These are phyloP conservation scores for Lagerstroemia speciosa DNA, from an alignment of 345 rosid genomes.

Conservation along the genomic window DNA sequence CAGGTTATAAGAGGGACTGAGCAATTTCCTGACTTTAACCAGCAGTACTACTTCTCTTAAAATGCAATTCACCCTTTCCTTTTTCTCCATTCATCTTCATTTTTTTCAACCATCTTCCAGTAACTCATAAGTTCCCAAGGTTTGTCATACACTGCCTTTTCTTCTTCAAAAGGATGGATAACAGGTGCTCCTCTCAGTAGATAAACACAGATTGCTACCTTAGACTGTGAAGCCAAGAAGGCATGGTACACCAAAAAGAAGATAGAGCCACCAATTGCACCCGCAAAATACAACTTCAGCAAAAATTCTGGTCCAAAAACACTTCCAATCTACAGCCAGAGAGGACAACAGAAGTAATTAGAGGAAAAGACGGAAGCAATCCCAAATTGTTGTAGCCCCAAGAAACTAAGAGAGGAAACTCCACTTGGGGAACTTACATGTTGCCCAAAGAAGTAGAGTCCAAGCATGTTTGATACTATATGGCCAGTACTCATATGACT, in stretches of 20 bases:
- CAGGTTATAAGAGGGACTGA: too few relatives aligned
- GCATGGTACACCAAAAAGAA: conserved; percentile 66
- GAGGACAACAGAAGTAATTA: not conserved
- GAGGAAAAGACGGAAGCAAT: not conserved
- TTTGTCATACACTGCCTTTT: not conserved
- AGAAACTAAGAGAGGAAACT: conserved; percentile 12
- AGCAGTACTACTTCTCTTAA: not conserved
- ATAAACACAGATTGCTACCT: conserved; percentile 34
- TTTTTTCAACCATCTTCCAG: not conserved
- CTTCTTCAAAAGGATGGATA: not conserved
- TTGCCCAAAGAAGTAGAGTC: conserved; percentile 83
- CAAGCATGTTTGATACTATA: conserved; percentile 73
- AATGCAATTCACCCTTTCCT: not conserved
- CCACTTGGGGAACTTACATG: conserved; percentile 37
- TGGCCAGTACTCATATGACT: conserved; percentile 67
- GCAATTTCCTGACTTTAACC: too few relatives aligned
- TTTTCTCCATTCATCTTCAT: not conserved
- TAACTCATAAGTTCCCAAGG: not conserved
- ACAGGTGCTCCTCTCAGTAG: not conserved
- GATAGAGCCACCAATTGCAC: conserved; percentile 75
- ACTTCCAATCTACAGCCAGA: conserved; percentile 44
- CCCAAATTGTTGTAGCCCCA: not conserved
- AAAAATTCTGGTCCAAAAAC: conserved; percentile 58
- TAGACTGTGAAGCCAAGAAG: conserved; percentile 34
- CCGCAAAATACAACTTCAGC: conserved; percentile 68